phyloP scores from a whole-genome alignment of 768 basidiomycete species.

The Polyporus arcularius region DNA sequence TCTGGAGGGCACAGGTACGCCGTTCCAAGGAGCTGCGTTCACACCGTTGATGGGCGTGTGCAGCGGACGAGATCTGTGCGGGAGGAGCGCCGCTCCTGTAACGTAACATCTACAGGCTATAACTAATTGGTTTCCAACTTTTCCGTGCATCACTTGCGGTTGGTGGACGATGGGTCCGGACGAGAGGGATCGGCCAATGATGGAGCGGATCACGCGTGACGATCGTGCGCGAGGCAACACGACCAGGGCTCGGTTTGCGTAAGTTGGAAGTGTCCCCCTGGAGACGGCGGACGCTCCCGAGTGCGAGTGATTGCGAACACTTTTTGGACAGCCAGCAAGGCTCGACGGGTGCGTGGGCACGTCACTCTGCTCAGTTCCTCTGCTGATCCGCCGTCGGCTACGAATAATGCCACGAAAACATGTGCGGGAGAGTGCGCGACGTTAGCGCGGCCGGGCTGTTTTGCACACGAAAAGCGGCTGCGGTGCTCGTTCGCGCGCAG shows the following conservation, averaged over 20 bases:
- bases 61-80: not conserved
- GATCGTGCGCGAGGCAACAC: too few relatives aligned
- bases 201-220: too few relatives aligned
- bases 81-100: not conserved
- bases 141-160: not conserved
- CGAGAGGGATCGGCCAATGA: too few relatives aligned
- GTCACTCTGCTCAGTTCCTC: conserved; percentile 8
- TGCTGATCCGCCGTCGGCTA: conserved; percentile 2
- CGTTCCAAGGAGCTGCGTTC: not conserved
- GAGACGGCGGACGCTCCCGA: not conserved
- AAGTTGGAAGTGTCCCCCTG: not conserved
- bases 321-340: not conserved
- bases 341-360: not conserved
- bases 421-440: not conserved
- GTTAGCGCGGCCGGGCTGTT: not conserved
- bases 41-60: not conserved
- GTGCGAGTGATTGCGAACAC: too few relatives aligned
- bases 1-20: conserved; percentile 14
- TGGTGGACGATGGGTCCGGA: not conserved
- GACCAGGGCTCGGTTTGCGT: not conserved
- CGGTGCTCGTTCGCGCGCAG: too few relatives aligned
- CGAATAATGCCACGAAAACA: not conserved
- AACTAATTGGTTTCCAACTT: not conserved
- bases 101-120: conserved; percentile 17
- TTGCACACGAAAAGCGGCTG: too few relatives aligned